phyloP scores from a whole-genome alignment of 169 alveolate species.

The Toxoplasma gondii region DNA sequence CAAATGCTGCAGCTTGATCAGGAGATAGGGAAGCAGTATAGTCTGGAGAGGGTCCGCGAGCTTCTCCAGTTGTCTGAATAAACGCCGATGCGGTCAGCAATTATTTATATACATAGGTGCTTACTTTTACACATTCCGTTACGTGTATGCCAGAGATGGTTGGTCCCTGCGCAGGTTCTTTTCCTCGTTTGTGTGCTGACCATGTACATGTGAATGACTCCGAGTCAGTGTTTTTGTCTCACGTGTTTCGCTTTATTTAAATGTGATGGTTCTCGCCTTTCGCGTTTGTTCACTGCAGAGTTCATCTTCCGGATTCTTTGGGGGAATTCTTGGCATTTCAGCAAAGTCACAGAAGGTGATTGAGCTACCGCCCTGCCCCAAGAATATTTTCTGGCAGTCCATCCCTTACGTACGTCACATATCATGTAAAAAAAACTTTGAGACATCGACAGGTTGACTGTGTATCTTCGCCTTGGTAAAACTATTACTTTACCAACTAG shows the following conservation, averaged over 20 bases:
- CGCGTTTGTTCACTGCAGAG: not conserved
- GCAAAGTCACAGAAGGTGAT: not conserved
- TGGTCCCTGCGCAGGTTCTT: not conserved
- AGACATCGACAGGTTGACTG: not conserved
- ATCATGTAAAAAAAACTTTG: not conserved
- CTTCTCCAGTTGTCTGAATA: no score
- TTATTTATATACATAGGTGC: no score
- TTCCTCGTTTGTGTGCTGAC: not conserved
- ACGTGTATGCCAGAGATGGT: no score
- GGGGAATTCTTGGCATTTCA: not conserved
- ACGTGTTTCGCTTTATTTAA: not conserved
- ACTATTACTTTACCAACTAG: no score
- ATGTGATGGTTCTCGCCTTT: not conserved
- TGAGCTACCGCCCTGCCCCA: not conserved
- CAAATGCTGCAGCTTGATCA: no score
- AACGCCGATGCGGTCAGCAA: no score
- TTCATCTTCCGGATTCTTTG: conserved; percentile 1
- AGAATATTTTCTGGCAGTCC: conserved; percentile 20
- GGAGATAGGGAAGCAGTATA: no score
- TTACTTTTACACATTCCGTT: no score
- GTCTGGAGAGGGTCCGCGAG: no score
- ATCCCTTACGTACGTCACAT: not conserved
- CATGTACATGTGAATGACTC: no score
- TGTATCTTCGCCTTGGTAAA: no score
- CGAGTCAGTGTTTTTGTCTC: not conserved